A percentile compares a stretch with the other conserved stretches of the same genome.
These are phyloP conservation scores for Ambrosia hybrid DNA, from an alignment of 140 eudicot species.

Conservation along the genomic window DNA sequence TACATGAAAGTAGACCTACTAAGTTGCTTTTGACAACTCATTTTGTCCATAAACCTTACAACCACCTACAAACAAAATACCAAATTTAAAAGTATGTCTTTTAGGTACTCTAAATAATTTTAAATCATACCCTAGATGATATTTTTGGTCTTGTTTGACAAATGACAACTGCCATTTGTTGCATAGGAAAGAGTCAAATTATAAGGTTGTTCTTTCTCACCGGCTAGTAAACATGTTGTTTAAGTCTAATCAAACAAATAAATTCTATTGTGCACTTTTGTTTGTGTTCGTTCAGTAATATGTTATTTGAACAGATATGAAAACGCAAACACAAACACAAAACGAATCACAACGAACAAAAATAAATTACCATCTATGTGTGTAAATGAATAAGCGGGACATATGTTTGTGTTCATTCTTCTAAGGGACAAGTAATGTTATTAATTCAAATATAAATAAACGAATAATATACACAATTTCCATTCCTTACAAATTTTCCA, in stretches of 20 bases:
- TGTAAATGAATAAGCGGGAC: background rate
- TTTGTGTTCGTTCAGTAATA: background rate
- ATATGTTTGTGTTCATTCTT: background rate
- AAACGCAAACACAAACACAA: background rate
- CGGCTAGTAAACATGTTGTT: background rate
- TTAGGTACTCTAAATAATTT: constrained; percentile 22
- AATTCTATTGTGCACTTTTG: background rate
- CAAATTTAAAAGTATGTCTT: constrained; percentile 29
- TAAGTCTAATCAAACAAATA: background rate
- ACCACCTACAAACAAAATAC: constrained; percentile 40
- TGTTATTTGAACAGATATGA: background rate
- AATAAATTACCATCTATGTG: background rate
- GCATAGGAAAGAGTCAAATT: constrained; percentile 14
- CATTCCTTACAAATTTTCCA: too few species aligned
- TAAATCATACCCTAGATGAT: constrained; percentile 14
- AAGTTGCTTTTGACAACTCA: constrained; percentile 40
- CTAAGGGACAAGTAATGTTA: background rate
- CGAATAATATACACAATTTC: too few species aligned
- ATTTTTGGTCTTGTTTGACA: constrained; percentile 31
- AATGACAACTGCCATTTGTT: constrained; percentile 22
- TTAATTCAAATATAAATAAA: too few species aligned
- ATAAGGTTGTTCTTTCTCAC: background rate
- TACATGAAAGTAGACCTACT: constrained; percentile 33
- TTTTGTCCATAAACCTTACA: constrained; percentile 32
- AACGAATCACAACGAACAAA: background rate